These are phyloP conservation scores for Colletotrichum melonis DNA, from an alignment of 2,329 filamentous ascomycete species.

Conservation along the genomic window DNA sequence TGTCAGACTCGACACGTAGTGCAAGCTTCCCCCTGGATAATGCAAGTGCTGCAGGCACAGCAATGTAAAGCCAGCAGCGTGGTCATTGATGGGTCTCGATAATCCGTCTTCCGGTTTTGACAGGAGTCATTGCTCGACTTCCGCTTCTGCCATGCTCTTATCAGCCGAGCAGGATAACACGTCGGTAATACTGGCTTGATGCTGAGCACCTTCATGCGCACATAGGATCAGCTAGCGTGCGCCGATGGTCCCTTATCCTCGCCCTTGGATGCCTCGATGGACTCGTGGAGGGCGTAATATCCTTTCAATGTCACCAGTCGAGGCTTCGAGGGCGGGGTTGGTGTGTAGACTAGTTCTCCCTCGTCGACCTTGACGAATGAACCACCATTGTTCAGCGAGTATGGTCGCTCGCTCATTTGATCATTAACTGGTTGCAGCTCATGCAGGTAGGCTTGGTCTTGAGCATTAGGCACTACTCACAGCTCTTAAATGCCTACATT, in stretches of 20 bases:
- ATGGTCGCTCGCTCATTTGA: background rate
- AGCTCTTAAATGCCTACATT: background rate
- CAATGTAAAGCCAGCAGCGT: background rate
- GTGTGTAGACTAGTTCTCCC: background rate
- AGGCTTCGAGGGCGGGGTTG: background rate
- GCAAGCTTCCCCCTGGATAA: conserved; percentile 8
- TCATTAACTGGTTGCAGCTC: background rate
- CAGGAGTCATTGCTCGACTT: background rate
- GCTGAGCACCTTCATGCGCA: background rate
- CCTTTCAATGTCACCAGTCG: too few species aligned
- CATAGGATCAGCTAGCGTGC: background rate
- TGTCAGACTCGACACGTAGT: conserved; percentile 32
- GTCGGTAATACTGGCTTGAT: background rate
- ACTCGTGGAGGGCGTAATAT: too few species aligned
- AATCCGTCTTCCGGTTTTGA: background rate
- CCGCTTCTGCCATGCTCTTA: background rate
- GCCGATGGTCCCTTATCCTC: background rate
- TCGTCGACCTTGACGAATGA: conserved; percentile 8
- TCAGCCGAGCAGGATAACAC: background rate
- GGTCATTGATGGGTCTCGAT: background rate
- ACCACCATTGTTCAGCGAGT: conserved; percentile 4
- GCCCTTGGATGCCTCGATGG: too few species aligned
- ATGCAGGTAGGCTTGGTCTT: background rate
- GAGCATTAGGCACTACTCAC: background rate
- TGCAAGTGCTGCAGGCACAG: conserved; percentile 9